phyloP scores from a whole-genome alignment of 139 green algal species.

The Chlamydomonas eustigma region DNA sequence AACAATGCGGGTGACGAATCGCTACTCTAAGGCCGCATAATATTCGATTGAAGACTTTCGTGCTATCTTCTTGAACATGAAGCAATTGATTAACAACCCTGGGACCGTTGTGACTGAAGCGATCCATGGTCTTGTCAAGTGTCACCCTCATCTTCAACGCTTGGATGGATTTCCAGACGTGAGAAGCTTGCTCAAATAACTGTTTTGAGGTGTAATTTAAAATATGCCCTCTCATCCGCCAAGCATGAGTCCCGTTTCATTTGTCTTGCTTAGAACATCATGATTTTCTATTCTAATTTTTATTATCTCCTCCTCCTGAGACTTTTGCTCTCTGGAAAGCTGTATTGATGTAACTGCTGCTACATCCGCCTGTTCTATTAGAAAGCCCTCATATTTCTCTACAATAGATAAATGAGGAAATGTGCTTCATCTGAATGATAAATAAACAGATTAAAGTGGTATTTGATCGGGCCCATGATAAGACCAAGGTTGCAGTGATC shows the following conservation, averaged over 20 bases:
- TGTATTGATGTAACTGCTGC: too few relatives aligned
- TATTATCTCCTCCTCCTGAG: too few relatives aligned
- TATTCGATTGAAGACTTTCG: too few relatives aligned
- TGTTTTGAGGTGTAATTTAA: not conserved
- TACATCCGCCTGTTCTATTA: too few relatives aligned
- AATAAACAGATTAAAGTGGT: constrained; percentile 36
- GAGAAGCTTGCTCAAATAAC: constrained; percentile 7
- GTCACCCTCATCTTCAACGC: constrained; percentile 18
- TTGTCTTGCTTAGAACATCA: not conserved
- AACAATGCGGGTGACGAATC: too few relatives aligned
- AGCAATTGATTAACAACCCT: constrained; percentile 34
- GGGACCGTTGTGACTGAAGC: constrained; percentile 13
- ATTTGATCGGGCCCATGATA: constrained; percentile 26
- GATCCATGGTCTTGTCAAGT: constrained; percentile 16
- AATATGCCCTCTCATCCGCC: not conserved
- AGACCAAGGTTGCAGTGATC: constrained; percentile 30
- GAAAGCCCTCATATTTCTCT: too few relatives aligned
- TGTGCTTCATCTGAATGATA: not conserved
- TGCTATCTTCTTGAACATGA: constrained; percentile 14
- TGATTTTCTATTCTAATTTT: not conserved
- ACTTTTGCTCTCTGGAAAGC: too few relatives aligned
- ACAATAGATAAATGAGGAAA: not conserved
- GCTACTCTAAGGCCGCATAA: too few relatives aligned
- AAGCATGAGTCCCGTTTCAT: not conserved
- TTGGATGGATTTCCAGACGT: constrained; percentile 35